Percentiles rank a stretch among this genome's conserved stretches.
These are phyloP conservation scores for Gloeostereum incarnatum DNA, from an alignment of 768 basidiomycete genomes.

Conservation along the genomic window DNA sequence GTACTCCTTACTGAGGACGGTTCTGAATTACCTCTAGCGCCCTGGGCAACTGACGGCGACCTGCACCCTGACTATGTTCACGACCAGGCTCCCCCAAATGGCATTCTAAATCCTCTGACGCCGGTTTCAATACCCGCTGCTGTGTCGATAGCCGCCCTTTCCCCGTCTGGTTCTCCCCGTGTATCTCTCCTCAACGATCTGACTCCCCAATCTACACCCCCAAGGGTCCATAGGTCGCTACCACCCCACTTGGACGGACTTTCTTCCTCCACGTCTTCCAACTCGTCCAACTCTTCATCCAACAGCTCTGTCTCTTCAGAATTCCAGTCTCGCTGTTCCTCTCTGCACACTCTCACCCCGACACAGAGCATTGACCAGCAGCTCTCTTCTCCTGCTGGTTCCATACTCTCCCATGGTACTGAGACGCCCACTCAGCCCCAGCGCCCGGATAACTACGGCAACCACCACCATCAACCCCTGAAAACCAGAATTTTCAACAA, in stretches of 20 bases:
- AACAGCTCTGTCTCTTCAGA: constrained; percentile 3
- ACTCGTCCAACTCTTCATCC: background rate
- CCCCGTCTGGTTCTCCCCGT: background rate
- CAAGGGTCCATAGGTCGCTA: too few relatives aligned
- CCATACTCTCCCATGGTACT: constrained; percentile 2
- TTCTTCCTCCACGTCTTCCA: too few relatives aligned
- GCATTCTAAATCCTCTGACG: too few relatives aligned
- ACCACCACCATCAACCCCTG: too few relatives aligned
- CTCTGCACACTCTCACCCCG: constrained; percentile 5
- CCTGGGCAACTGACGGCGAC: too few relatives aligned
- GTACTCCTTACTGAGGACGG: constrained; percentile 32
- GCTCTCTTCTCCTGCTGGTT: constrained; percentile 1
- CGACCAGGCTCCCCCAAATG: too few relatives aligned
- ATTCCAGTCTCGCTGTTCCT: too few relatives aligned
- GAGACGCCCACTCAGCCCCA: background rate
- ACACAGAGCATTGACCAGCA: constrained; percentile 4
- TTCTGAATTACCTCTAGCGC: constrained; percentile 25
- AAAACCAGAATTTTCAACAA: too few relatives aligned
- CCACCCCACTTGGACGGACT: too few relatives aligned
- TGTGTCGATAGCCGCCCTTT: background rate
- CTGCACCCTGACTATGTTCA: too few relatives aligned
- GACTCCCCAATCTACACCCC: too few relatives aligned
- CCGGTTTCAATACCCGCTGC: background rate
- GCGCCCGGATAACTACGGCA: background rate
- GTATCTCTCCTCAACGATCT: too few relatives aligned